These are phyloP conservation scores for Cutaneotrichosporon cutaneum DNA, from an alignment of 1,284 basidiomycete species.

Conservation along the genomic window DNA sequence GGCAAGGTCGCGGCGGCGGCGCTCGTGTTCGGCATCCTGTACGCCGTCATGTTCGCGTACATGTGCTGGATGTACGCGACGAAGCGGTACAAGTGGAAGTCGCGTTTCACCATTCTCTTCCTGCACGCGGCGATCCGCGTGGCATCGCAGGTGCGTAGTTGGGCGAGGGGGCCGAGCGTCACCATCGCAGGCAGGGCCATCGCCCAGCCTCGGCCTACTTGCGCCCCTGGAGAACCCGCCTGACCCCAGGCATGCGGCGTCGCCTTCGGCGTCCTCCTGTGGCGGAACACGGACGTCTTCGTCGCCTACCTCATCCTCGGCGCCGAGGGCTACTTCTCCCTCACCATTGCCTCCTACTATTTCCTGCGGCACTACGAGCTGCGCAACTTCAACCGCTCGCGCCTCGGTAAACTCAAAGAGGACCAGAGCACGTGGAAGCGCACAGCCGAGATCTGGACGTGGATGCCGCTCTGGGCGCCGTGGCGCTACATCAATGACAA, in stretches of 20 bases:
- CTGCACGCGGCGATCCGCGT: conserved; percentile 24
- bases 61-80: conserved; percentile 24
- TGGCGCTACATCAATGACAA: conserved; percentile 18
- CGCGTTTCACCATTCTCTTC: conserved; percentile 25
- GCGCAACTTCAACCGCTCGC: conserved; percentile 13
- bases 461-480: conserved; percentile 17
- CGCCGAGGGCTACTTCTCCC: conserved; percentile 40
- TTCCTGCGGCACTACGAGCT: conserved; percentile 24
- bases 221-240: background rate
- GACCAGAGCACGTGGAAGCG: background rate
- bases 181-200: no score
- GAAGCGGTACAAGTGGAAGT: conserved; percentile 21
- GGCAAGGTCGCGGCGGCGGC: conserved; percentile 18
- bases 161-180: no score
- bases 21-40: conserved; percentile 25
- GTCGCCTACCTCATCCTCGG: conserved; percentile 33
- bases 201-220: no score
- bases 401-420: conserved; percentile 10
- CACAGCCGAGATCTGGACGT: background rate
- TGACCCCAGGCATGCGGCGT: conserved; percentile 18
- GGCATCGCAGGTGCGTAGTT: conserved; percentile 15
- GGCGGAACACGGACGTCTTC: conserved; percentile 23
- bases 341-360: conserved; percentile 28
- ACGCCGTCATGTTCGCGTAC: conserved; percentile 16
- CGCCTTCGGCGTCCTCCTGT: conserved; percentile 21